Evolutionary conservation across 2,329 filamentous ascomycete genomes (phyloP).

Genomic region (Blastomyces parvus): DNA sequence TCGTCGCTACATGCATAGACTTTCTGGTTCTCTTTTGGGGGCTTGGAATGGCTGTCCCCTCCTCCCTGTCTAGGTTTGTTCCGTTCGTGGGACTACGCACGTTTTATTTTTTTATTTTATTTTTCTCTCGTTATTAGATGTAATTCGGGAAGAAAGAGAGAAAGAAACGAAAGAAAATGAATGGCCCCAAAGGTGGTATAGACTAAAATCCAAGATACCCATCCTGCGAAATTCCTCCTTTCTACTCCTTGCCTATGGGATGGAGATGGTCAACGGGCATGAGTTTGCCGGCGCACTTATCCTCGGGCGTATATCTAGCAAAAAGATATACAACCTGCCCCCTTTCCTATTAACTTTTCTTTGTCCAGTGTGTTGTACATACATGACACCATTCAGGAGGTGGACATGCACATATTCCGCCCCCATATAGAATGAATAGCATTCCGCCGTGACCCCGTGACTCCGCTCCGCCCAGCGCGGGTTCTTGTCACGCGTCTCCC

Average conservation of each 20-base stretch:
- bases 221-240: background rate
- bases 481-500: background rate
- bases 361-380: too few species aligned
- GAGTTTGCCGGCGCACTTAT: background rate
- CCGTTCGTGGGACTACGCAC: background rate
- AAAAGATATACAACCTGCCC: background rate
- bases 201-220: background rate
- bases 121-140: background rate
- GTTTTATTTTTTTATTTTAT: background rate
- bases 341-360: background rate
- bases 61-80: background rate
- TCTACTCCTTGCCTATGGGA: background rate
- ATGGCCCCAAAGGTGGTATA: background rate
- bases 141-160: background rate
- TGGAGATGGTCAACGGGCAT: background rate
- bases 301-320: background rate
- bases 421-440: background rate
- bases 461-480: constrained; percentile 7
- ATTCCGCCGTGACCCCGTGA: constrained; percentile 1
- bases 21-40: background rate
- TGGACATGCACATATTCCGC: background rate
- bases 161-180: background rate
- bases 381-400: background rate
- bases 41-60: too few species aligned
- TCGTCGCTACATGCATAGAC: background rate